phyloP scores from a whole-genome alignment of 2,329 filamentous ascomycete species.

The Leptographium galeiforme region DNA sequence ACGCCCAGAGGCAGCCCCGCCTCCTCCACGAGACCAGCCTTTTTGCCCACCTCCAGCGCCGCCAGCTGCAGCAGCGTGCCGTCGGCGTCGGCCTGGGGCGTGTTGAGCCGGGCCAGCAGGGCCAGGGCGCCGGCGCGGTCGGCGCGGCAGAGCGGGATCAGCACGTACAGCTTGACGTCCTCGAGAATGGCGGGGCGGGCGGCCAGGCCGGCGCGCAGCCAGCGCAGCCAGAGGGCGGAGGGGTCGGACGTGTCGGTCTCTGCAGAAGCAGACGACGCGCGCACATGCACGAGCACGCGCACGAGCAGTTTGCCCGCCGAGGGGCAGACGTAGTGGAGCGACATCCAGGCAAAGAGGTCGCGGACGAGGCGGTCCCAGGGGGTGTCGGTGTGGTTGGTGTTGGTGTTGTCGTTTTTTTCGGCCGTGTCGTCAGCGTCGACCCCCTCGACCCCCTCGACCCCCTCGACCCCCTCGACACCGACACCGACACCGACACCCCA shows the following conservation, averaged over 20 bases:
- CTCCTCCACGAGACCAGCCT: conserved; percentile 55
- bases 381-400: conserved; percentile 8
- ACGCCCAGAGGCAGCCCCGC: conserved; percentile 25
- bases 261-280: conserved; percentile 13
- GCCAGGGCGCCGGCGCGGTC: conserved; percentile 38
- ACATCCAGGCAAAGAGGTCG: conserved; percentile 35
- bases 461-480: conserved; percentile 17
- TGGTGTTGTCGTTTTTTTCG: background rate
- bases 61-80: conserved; percentile 48
- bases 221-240: conserved; percentile 38
- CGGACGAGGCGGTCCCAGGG: conserved; percentile 19
- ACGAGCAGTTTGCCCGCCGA: conserved; percentile 48
- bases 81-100: conserved; percentile 19
- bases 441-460: background rate
- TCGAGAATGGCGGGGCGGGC: conserved; percentile 41
- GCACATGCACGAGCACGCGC: conserved; percentile 37
- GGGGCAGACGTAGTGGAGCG: conserved; percentile 42
- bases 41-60: conserved; percentile 59
- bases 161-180: conserved; percentile 50
- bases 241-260: too few species aligned
- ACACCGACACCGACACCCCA: too few species aligned
- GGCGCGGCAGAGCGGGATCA: conserved; percentile 47
- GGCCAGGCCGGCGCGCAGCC: conserved; percentile 37
- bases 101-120: conserved; percentile 40
- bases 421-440: too few species aligned